phyloP scores from a whole-genome alignment of 2,329 filamentous ascomycete species.

The Aspergillus caelatus region DNA sequence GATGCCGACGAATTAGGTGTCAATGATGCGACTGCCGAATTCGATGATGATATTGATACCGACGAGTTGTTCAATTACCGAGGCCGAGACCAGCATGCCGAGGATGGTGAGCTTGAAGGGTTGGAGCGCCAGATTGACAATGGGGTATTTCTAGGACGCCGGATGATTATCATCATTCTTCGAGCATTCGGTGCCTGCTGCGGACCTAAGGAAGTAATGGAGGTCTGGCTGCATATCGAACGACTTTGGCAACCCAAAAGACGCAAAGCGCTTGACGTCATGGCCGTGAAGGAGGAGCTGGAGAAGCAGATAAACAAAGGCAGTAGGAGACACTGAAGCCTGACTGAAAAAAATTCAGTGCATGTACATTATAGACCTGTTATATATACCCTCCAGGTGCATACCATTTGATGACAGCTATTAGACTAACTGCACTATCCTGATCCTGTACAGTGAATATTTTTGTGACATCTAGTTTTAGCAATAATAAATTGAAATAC shows the following conservation, averaged over 20 bases:
- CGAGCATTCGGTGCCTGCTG: conserved; percentile 44
- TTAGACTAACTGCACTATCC: conserved; percentile 5
- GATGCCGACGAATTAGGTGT: conserved; percentile 8
- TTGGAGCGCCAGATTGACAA: conserved; percentile 40
- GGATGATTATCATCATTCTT: conserved; percentile 42
- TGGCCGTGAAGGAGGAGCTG: conserved; percentile 41
- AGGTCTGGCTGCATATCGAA: conserved; percentile 44
- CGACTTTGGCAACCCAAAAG: conserved; percentile 43
- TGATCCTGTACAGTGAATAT: conserved; percentile 12
- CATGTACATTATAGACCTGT: conserved; percentile 34
- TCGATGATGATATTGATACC: conserved; percentile 14
- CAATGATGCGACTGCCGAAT: conserved; percentile 6
- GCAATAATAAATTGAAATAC: not conserved
- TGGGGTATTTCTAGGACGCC: conserved; percentile 45
- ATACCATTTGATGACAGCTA: conserved; percentile 9
- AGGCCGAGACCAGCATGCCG: conserved; percentile 8
- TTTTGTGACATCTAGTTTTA: conserved; percentile 3
- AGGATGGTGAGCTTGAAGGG: conserved; percentile 20
- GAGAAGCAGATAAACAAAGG: conserved; percentile 36
- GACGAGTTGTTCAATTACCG: conserved; percentile 17
- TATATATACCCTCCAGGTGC: conserved; percentile 24
- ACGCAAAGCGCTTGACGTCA: conserved; percentile 39
- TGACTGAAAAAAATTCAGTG: conserved; percentile 8
- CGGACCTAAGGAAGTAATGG: conserved; percentile 38
- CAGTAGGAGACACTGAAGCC: conserved; percentile 3